Base-by-base conservation (phyloP, 805 yeast genomes). In the Candida taoyuanica region DNA sequence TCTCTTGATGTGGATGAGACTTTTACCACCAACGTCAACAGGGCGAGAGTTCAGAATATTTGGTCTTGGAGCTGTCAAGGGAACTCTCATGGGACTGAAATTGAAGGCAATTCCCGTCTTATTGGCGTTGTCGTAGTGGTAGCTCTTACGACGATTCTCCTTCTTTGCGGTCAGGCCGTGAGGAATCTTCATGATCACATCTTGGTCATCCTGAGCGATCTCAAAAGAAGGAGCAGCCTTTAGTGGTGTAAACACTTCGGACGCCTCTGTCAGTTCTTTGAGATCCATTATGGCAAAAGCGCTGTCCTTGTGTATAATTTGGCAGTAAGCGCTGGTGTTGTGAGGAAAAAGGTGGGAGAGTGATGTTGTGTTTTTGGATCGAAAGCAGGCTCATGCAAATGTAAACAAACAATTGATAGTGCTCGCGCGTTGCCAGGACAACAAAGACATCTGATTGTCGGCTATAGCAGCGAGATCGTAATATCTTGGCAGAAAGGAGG, bases 121-220 rank as follows among this genome's bases (percentile, higher is more conserved):
- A 3, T 17, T 21, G 20, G 27, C 3, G 11, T 28, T 12, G 17
- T 29, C 43, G 17, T 43, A 37, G 31, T 48, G 52, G 32, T 42
- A 49, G 29, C 55, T 53, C 37, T 47, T 50, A 33, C 60, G 60
- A 38, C 60, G 60, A 30, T 49, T 51, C 33, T 41, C 45, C 37
- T 44, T 47, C 40, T 56, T 56, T 2, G 56, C 56, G 8, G 58
- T 52, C 26, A 73, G 51, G 0, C 78, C 78, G 49, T 73, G 78
- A 2, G 75, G 73, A 34, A 67, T 64, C 45, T 56, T 63, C 17
- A 52, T 53, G 17, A 55, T 15, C 8, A 36, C 41, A 12, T 46
- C 49, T 12, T 46, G 49, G 11, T 36, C 39, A 17, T 42, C 43
- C 29, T 48, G 40, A 5, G 51, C 53, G 28, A 55, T 44, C 15